These are phyloP conservation scores for Myxozyma udenii DNA, from an alignment of 805 yeast species.

Conservation along the genomic window DNA sequence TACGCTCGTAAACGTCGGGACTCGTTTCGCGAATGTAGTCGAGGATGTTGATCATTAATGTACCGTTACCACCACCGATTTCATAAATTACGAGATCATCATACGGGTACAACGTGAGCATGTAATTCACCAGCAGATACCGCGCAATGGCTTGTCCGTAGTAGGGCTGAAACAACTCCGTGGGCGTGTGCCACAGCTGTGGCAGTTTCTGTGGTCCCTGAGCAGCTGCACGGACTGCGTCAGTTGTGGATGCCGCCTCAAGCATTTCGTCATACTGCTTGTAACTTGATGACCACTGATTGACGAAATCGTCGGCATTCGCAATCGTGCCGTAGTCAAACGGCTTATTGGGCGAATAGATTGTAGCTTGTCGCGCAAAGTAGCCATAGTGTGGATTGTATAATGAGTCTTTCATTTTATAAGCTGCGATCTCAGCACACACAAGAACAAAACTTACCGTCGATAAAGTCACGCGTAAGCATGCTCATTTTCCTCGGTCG, in stretches of 20 bases:
- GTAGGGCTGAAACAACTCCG: slow-evolving; percentile 72
- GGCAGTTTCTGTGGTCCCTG: slow-evolving; percentile 24
- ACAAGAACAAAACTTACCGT: slow-evolving; percentile 35
- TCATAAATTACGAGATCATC: slow-evolving; percentile 74
- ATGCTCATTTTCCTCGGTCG: slow-evolving; percentile 65
- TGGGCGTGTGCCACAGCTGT: slow-evolving; percentile 88
- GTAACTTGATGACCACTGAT: slow-evolving; percentile 51
- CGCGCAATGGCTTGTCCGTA: slow-evolving; percentile 86
- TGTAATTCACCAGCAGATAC: slow-evolving; percentile 68
- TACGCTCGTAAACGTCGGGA: slow-evolving; percentile 69
- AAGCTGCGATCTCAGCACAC: neutral
- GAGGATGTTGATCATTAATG: slow-evolving; percentile 71
- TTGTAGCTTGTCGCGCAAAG: slow-evolving; percentile 73
- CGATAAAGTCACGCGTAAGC: slow-evolving; percentile 77
- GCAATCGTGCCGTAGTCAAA: slow-evolving; percentile 57
- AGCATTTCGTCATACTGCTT: slow-evolving; percentile 47
- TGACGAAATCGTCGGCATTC: slow-evolving; percentile 68
- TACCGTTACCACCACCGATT: slow-evolving; percentile 89
- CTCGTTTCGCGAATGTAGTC: slow-evolving; percentile 59
- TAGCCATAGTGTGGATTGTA: slow-evolving; percentile 83
- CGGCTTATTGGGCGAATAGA: slow-evolving; percentile 64
- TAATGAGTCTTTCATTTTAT: slow-evolving; percentile 56
- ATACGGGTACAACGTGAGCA: slow-evolving; percentile 64
- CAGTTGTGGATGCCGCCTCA: slow-evolving; percentile 13
- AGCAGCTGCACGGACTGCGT: slow-evolving; percentile 2